Conservation (phyloP, 2,329 filamentous ascomycete genomes). For the Pyrenophora graminea region DNA sequence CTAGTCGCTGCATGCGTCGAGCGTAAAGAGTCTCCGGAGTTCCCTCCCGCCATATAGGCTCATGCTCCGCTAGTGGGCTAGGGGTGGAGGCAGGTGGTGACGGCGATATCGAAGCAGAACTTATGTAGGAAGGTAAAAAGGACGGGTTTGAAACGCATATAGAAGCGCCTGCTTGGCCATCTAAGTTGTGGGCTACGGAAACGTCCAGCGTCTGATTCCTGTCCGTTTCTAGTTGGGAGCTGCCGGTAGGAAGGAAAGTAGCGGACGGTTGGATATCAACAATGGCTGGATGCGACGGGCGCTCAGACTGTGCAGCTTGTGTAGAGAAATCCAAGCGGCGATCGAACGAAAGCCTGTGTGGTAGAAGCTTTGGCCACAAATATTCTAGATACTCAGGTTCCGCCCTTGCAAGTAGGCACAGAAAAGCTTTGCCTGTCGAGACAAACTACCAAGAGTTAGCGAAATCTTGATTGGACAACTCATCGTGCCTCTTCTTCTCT, state of each 20-base stretch:
- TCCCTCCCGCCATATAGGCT: too few relatives aligned
- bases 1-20: too few relatives aligned
- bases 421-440: conserved; percentile 10
- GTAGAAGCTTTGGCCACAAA: conserved; percentile 11
- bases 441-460: conserved; percentile 12
- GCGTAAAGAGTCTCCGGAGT: too few relatives aligned
- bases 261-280: conserved; percentile 2
- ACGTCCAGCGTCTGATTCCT: not conserved
- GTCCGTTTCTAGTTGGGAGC: conserved; percentile 2
- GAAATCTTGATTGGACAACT: conserved; percentile 4
- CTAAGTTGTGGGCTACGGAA: not conserved
- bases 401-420: conserved; percentile 9
- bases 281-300: conserved; percentile 1
- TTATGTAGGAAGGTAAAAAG: conserved; percentile 6
- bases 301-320: conserved; percentile 5
- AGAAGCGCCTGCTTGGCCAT: not conserved
- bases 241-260: conserved; percentile 1
- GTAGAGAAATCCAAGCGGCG: conserved; percentile 3
- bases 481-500: conserved; percentile 11
- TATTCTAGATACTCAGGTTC: conserved; percentile 9
- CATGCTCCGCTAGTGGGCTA: not conserved
- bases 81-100: not conserved
- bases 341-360: conserved; percentile 12
- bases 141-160: not conserved
- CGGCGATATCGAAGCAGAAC: conserved; percentile 5